Percentiles rank a stretch among this genome's conserved stretches.
Conservation (phyloP, 2,329 filamentous ascomycete genomes). For the Ambrosiella beaveri region DNA sequence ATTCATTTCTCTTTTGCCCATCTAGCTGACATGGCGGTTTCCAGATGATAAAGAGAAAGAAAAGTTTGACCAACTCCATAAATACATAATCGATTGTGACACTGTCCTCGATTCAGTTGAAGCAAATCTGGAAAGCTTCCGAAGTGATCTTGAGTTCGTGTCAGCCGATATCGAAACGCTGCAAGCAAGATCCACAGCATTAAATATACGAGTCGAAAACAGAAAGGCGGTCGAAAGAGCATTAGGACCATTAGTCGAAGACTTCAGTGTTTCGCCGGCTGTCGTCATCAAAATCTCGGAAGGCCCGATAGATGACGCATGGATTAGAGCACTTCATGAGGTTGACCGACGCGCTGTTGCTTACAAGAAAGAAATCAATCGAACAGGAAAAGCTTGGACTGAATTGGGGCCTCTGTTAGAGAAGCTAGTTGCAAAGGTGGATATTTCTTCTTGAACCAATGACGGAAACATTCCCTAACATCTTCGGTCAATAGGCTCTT, state of each 20-base stretch:
- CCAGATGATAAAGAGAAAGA: constrained; percentile 59
- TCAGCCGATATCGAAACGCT: constrained; percentile 90
- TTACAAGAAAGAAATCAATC: constrained; percentile 49
- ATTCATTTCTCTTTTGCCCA: neutral
- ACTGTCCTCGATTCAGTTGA: constrained; percentile 88
- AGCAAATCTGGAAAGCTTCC: constrained; percentile 78
- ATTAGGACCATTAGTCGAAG: constrained; percentile 75
- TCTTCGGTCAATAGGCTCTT: constrained; percentile 44
- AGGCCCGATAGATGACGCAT: constrained; percentile 75
- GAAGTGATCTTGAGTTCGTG: constrained; percentile 78
- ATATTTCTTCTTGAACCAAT: constrained; percentile 5
- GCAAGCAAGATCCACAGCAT: constrained; percentile 64
- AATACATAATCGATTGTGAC: constrained; percentile 78
- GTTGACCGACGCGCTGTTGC: constrained; percentile 60
- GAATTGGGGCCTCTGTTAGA: constrained; percentile 75
- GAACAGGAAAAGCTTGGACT: constrained; percentile 56
- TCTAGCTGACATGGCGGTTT: neutral
- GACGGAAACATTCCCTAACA: neutral
- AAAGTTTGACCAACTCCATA: constrained; percentile 79
- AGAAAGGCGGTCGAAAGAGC: constrained; percentile 77
- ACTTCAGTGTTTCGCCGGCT: constrained; percentile 71
- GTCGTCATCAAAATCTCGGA: constrained; percentile 75
- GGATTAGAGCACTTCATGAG: constrained; percentile 68
- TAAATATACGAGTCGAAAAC: constrained; percentile 78
- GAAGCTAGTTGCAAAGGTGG: constrained; percentile 64